These are phyloP conservation scores for Hypoxylon sp. DNA, from an alignment of 2,329 filamentous ascomycete genomes.

Conservation along the genomic window DNA sequence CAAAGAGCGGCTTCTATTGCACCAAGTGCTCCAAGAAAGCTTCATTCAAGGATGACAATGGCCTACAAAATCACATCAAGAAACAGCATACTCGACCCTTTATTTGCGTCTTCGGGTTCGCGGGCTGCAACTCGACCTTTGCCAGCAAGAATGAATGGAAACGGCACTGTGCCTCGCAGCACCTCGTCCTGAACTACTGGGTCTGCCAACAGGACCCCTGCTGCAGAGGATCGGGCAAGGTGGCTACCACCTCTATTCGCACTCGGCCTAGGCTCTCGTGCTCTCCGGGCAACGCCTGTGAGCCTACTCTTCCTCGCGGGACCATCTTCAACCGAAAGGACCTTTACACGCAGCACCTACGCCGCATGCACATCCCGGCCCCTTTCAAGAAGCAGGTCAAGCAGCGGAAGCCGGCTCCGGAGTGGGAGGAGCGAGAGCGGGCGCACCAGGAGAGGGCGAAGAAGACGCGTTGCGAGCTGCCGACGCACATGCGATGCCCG, in stretches of 20 bases:
- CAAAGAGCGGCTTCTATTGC: constrained; percentile 46
- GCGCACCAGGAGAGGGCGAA: constrained; percentile 66
- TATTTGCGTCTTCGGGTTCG: constrained; percentile 79
- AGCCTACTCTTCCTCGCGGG: constrained; percentile 58
- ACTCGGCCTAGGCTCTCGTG: constrained; percentile 31
- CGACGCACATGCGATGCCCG: constrained; percentile 67
- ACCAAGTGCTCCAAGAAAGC: constrained; percentile 46
- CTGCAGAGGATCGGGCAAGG: constrained; percentile 44
- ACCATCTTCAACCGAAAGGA: constrained; percentile 87
- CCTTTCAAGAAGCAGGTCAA: constrained; percentile 50
- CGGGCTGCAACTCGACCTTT: constrained; percentile 77
- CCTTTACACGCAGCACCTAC: constrained; percentile 85
- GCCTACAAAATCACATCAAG: constrained; percentile 59
- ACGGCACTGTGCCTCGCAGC: constrained; percentile 81
- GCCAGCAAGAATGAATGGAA: constrained; percentile 95
- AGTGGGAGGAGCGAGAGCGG: constrained; percentile 64
- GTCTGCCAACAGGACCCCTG: constrained; percentile 74
- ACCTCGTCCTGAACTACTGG: constrained; percentile 78
- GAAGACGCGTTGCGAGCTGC: constrained; percentile 67
- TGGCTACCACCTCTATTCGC: constrained; percentile 30
- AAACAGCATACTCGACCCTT: constrained; percentile 69
- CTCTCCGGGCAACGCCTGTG: constrained; percentile 13
- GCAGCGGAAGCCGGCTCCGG: constrained; percentile 46
- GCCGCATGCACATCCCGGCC: constrained; percentile 79
- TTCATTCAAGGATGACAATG: constrained; percentile 55